Evolutionary conservation across 257 asterid genomes (phyloP).

Genomic region (Petunia secreta): DNA sequence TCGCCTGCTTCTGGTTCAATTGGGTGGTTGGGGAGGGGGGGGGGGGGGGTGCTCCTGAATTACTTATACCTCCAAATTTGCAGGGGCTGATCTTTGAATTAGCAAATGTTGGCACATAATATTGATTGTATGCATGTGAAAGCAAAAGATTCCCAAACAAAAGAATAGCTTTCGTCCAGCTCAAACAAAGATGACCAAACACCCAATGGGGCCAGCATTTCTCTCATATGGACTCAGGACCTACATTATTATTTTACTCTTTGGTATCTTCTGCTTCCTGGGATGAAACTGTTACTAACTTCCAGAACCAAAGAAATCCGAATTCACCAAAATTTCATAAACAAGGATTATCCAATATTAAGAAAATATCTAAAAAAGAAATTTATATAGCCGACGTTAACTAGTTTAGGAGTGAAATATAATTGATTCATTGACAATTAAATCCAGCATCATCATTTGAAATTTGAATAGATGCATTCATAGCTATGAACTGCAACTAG

Average conservation of each 20-base stretch:
- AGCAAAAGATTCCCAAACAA: slow-evolving; percentile 16
- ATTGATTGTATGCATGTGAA: background rate
- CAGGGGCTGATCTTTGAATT: background rate
- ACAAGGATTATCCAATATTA: background rate
- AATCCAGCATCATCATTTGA: background rate
- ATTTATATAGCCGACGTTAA: background rate
- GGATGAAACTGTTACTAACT: background rate
- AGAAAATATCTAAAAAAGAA: background rate
- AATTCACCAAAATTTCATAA: background rate
- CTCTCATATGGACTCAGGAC: background rate
- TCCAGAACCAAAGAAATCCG: background rate
- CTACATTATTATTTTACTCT: background rate
- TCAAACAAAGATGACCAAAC: slow-evolving; percentile 1
- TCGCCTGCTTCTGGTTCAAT: background rate
- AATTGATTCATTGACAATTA: background rate
- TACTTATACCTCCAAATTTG: background rate
- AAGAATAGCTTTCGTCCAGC: slow-evolving; percentile 8
- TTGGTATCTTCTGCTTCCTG: background rate
- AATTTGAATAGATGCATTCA: background rate
- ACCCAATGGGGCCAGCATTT: background rate
- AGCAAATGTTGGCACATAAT: slow-evolving; percentile 1
- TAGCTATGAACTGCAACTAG: background rate
- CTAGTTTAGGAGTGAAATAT: background rate
- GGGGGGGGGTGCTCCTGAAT: too few species aligned
- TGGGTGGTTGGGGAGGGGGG: too few species aligned